Percentiles rank a stretch among this genome's conserved stretches.
These are phyloP conservation scores for Globisporangium echinulatum DNA, from an alignment of 352 stramenopile genomes.

Conservation along the genomic window DNA sequence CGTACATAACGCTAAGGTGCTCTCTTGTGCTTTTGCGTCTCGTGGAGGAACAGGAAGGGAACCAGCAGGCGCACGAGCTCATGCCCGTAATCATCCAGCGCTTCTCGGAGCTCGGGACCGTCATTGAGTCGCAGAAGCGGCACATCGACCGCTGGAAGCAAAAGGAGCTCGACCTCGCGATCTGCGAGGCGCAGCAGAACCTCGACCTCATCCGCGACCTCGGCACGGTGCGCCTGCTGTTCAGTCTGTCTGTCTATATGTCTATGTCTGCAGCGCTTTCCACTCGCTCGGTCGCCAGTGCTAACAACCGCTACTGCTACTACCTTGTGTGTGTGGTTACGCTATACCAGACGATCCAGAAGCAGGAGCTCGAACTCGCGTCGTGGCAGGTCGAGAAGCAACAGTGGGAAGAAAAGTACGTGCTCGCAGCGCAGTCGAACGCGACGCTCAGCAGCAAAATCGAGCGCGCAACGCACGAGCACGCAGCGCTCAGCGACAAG, in stretches of 20 bases:
- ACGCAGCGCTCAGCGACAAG: conserved; percentile 66
- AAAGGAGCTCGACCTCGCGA: conserved; percentile 74
- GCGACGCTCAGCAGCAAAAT: conserved; percentile 66
- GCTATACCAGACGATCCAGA: conserved; percentile 37
- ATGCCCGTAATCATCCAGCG: conserved; percentile 78
- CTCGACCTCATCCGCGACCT: conserved; percentile 54
- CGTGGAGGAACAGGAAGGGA: conserved; percentile 74
- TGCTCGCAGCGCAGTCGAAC: conserved; percentile 45
- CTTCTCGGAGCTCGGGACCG: conserved; percentile 65
- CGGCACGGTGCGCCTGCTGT: conserved; percentile 24
- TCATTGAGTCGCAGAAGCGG: conserved; percentile 83
- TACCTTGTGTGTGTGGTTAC: not conserved
- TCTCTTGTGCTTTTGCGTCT: conserved; percentile 16
- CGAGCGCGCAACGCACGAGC: conserved; percentile 42
- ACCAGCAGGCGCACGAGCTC: conserved; percentile 56
- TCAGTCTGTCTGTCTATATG: not conserved
- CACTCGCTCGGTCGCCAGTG: not conserved
- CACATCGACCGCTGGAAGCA: conserved; percentile 83
- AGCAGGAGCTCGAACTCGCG: conserved; percentile 52
- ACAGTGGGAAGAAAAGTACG: conserved; percentile 73
- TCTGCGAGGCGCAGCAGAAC: conserved; percentile 62
- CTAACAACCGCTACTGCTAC: not conserved
- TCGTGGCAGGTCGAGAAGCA: conserved; percentile 57
- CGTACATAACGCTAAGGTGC: conserved; percentile 21
- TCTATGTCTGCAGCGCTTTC: not conserved